Evolutionary conservation across 345 rosid genomes (phyloP), one percentile per base, ranked within the genome.

Genomic region (Noccaea bulbosa): DNA sequence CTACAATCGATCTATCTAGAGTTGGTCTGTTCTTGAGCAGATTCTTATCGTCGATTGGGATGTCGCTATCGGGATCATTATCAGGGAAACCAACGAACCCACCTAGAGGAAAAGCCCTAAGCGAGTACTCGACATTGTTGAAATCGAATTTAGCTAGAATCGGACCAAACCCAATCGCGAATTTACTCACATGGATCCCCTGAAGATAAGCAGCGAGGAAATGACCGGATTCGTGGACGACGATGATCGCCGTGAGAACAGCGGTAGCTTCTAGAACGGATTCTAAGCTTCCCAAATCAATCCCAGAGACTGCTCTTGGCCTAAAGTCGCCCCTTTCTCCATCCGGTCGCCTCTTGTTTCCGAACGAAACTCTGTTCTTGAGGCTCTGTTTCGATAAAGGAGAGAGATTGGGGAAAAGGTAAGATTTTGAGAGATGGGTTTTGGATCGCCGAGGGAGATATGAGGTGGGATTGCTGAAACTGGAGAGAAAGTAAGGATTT

Each of bases 51-150:
- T 94, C 91, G 0, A 78, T 78, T 0, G 99, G 95, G 62, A 94
- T 93, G 27, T 80, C 87, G 75, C 91, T 87, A 8, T 93, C 91
- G 0, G 98, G 98, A 74, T 94, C 99, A 71, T 93, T 93, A 75
- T 94, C 97, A 65, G 99, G 99, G 76, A 91, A 91, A 61, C 95
- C 99, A 40, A 91, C 96, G 73, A 91, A 94, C 11, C 99, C 97
- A 71, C 99, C 96, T 35, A 94, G 33, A 39, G 99, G 99, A 74
- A 94, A 85, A 58, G 96, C 97, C 73, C 95, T 85, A 74, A 91
- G 47, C 8, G 96, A 94, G 51, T 89, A 94, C 74, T 94, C 97
- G 1, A 94, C 97, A 44, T 89, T 91, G 11, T 85, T 89, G 41
- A 85, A 83, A 71, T 85, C 88, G 71, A 94, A 89, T 51, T 91